Percentiles rank a stretch among this genome's conserved stretches.
Evolutionary conservation across 257 asterid genomes (phyloP).

Genomic region (Primulina tabacum): DNA sequence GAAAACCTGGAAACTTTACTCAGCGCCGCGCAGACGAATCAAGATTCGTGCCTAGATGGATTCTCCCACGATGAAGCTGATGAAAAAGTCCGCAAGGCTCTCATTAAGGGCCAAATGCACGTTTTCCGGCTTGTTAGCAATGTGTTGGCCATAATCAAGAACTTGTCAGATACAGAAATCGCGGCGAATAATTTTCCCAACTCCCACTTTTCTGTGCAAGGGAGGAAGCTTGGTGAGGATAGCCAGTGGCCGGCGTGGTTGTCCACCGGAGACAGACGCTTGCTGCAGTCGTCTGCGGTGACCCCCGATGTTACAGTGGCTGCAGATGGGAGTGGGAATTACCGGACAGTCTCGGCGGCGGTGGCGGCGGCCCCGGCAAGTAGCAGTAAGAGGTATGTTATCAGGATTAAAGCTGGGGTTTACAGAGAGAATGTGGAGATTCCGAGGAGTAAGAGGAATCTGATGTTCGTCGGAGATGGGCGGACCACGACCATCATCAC

Average conservation of each 20-base stretch:
- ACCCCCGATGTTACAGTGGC: constrained; percentile 56
- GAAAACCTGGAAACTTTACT: constrained; percentile 38
- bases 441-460: constrained; percentile 40
- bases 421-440: constrained; percentile 54
- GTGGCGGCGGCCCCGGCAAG: constrained; percentile 55
- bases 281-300: constrained; percentile 57
- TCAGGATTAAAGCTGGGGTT: constrained; percentile 50
- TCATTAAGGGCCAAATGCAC: constrained; percentile 45
- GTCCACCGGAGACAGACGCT: constrained; percentile 48
- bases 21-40: constrained; percentile 69
- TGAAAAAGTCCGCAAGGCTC: constrained; percentile 31
- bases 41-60: constrained; percentile 63
- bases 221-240: constrained; percentile 36
- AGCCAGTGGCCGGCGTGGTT: constrained; percentile 58
- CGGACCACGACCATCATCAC: constrained; percentile 49
- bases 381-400: constrained; percentile 47
- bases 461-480: constrained; percentile 67
- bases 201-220: background rate
- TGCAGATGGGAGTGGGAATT: constrained; percentile 60
- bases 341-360: constrained; percentile 40
- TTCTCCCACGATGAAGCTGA: constrained; percentile 62
- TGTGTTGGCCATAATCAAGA: constrained; percentile 52
- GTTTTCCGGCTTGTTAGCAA: constrained; percentile 57
- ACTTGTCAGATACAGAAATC: constrained; percentile 38
- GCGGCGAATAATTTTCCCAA: background rate